These are phyloP conservation scores for Capronia epimyces DNA, from an alignment of 2,329 filamentous ascomycete genomes.

Conservation along the genomic window DNA sequence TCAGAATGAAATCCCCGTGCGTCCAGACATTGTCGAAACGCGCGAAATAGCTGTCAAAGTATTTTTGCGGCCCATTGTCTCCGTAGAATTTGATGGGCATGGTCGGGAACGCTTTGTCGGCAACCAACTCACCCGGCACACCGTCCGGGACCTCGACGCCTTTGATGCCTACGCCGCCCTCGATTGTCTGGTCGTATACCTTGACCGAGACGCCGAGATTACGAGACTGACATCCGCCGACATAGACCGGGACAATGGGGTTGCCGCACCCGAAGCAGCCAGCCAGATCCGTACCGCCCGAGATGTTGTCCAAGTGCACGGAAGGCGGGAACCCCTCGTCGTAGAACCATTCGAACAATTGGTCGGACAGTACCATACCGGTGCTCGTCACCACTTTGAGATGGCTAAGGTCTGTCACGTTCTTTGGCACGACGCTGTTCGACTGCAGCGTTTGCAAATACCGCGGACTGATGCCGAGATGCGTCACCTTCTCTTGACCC, in stretches of 20 bases:
- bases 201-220: conserved; percentile 49
- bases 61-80: conserved; percentile 50
- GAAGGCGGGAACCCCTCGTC: conserved; percentile 62
- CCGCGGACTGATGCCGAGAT: conserved; percentile 68
- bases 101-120: conserved; percentile 66
- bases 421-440: conserved; percentile 55
- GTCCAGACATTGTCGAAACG: conserved; percentile 60
- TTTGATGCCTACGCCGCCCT: conserved; percentile 38
- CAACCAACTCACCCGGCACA: conserved; percentile 69
- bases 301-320: conserved; percentile 54
- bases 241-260: conserved; percentile 61
- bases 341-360: conserved; percentile 75
- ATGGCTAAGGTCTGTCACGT: conserved; percentile 57
- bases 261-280: conserved; percentile 48
- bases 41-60: conserved; percentile 38
- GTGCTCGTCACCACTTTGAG: conserved; percentile 63
- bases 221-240: conserved; percentile 53
- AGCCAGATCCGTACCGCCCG: conserved; percentile 34
- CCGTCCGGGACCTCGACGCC: conserved; percentile 55
- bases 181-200: conserved; percentile 44
- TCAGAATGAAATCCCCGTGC: conserved; percentile 71
- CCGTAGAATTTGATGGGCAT: conserved; percentile 63
- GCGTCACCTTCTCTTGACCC: conserved; percentile 60
- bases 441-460: conserved; percentile 71
- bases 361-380: conserved; percentile 74